phyloP scores from a whole-genome alignment of 352 stramenopile species.

The Phytophthora fragariaefolia region DNA sequence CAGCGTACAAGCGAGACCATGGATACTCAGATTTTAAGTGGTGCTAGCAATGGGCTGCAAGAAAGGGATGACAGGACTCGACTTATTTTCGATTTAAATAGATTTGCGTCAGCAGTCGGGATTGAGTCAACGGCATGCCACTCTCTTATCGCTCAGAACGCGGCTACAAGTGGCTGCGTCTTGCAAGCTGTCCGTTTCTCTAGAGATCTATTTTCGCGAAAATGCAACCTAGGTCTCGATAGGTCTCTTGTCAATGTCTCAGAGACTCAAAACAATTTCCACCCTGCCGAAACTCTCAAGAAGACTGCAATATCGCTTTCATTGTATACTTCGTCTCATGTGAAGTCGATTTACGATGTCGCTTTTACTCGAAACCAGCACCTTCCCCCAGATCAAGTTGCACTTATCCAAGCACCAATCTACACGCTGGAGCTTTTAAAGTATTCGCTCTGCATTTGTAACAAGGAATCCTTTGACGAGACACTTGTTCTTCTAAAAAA shows the following conservation, averaged over 20 bases:
- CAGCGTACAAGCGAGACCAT: slow-evolving; percentile 6
- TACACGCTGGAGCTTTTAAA: slow-evolving; percentile 66
- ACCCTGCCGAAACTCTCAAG: slow-evolving; percentile 39
- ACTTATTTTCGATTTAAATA: slow-evolving; percentile 52
- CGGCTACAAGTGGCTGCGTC: slow-evolving; percentile 53
- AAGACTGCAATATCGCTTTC: slow-evolving; percentile 70
- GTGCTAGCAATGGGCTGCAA: slow-evolving; percentile 9
- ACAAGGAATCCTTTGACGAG: slow-evolving; percentile 62
- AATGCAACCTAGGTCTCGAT: not conserved
- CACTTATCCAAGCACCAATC: slow-evolving; percentile 55
- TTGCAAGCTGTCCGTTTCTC: slow-evolving; percentile 60
- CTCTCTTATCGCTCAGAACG: slow-evolving; percentile 46
- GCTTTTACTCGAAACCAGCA: slow-evolving; percentile 10
- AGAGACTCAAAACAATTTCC: not conserved
- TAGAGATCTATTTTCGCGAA: slow-evolving; percentile 59
- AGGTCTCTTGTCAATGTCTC: not conserved
- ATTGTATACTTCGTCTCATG: slow-evolving; percentile 58
- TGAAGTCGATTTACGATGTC: slow-evolving; percentile 57
- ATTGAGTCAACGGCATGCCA: slow-evolving; percentile 51
- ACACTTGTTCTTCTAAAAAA: slow-evolving; percentile 65
- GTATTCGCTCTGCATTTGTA: slow-evolving; percentile 71
- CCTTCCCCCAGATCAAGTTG: slow-evolving; percentile 37
- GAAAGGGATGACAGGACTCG: slow-evolving; percentile 48
- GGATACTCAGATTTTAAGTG: not conserved
- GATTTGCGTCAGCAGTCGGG: slow-evolving; percentile 55